phyloP scores from a whole-genome alignment of 2,329 filamentous ascomycete genomes.

The Penicillium sp. region DNA sequence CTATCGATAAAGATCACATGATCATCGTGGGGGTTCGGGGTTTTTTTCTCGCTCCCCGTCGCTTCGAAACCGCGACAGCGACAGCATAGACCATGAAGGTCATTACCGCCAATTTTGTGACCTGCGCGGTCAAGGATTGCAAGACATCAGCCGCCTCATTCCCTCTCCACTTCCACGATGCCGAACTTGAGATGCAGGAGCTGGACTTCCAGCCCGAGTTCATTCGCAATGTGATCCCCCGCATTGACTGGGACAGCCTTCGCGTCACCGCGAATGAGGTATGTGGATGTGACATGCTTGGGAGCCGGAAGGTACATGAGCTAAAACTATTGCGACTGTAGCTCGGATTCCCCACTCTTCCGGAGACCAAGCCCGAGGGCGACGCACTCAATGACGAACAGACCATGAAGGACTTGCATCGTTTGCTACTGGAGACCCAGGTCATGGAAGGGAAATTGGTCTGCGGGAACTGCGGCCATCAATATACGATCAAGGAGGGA shows the following conservation, averaged over 20 bases:
- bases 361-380: conserved; percentile 61
- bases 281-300: not conserved
- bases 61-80: no score
- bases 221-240: conserved; percentile 77
- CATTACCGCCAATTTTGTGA: conserved; percentile 92
- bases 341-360: conserved; percentile 76
- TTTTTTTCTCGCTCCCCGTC: conserved; percentile 6
- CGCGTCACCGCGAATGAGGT: conserved; percentile 68
- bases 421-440: conserved; percentile 81
- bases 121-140: conserved; percentile 93
- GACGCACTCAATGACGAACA: conserved; percentile 65
- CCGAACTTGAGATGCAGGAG: conserved; percentile 81
- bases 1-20: conserved; percentile 18
- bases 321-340: conserved; percentile 35
- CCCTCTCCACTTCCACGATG: conserved; percentile 87
- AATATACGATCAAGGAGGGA: conserved; percentile 91
- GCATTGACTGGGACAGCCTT: conserved; percentile 84
- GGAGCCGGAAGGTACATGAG: not conserved
- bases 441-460: conserved; percentile 84
- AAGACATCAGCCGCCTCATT: conserved; percentile 76
- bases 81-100: conserved; percentile 70
- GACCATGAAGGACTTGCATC: conserved; percentile 73
- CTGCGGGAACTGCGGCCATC: conserved; percentile 87
- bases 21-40: conserved; percentile 1
- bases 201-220: conserved; percentile 77